Base-by-base conservation (phyloP, 2,329 filamentous ascomycete genomes). In the Penicillium oxalicum region DNA sequence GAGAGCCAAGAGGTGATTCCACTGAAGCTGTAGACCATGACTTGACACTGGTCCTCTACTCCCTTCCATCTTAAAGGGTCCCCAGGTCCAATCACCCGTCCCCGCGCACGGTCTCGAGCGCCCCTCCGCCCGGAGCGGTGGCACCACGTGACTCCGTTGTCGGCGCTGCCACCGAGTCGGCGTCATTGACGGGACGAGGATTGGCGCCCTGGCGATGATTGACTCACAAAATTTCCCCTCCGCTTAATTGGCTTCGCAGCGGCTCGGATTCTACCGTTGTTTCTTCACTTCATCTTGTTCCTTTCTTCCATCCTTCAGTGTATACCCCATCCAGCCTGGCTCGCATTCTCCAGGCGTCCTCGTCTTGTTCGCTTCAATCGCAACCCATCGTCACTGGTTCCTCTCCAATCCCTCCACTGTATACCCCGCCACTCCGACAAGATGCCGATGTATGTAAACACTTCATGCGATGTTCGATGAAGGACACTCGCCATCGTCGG, bases 371-470 rank as follows among this genome's bases (percentile, higher is more conserved):
- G 35, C 38, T 54, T 50, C 50, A 49, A 55, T 54, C 42, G 43
- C 50, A 37, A 53, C 50, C 57, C 55, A 55, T 59, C 59, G 49
- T 47, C 18, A 18, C 18, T 18, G 18, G 18, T 18, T 18, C 25
- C 40, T 41, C 7, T 32, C 5, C 29, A 11, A 49, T 36, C 44
- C 43, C 57, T 59, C 57, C 53, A 41, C 48, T 48, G 34, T 37
- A 51, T 59, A 57, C 58, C 58, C 58, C 58, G 53, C 58, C 55
- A 52, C 58, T 5, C 51, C 55, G 41, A 55, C 56, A 59, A 40
- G 53, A 70, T 70, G 67, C 67, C 67, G 43, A 70, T 70, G 67
- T 69, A 68, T 48, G 65, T 59, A 37, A 18, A 18, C 18, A 18
- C 18, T 18, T 18, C 18, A 18, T 18, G 18, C 18, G 18, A 18